These are phyloP conservation scores for Phialemonium atrogriseum DNA, from an alignment of 2,329 filamentous ascomycete species.

Conservation along the genomic window DNA sequence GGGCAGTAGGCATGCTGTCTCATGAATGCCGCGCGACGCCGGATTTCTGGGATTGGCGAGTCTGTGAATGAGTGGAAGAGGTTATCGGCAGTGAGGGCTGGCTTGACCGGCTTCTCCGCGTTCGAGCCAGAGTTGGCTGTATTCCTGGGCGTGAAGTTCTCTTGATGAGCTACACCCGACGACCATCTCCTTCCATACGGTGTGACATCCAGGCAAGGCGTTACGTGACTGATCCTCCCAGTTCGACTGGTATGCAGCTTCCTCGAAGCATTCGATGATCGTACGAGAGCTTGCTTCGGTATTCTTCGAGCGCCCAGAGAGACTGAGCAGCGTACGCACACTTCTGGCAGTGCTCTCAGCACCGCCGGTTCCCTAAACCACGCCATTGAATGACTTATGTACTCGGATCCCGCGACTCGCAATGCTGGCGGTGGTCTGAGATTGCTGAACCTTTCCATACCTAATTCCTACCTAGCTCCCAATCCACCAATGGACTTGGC, in stretches of 20 bases:
- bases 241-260: background rate
- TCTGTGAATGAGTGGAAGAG: slow-evolving; percentile 89
- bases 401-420: too few species aligned
- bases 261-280: background rate
- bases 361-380: slow-evolving; percentile 26
- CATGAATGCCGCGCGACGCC: slow-evolving; percentile 82
- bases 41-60: slow-evolving; percentile 83
- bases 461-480: too few species aligned
- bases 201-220: too few species aligned
- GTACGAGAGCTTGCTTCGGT: background rate
- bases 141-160: background rate
- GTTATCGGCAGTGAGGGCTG: slow-evolving; percentile 59
- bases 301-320: slow-evolving; percentile 14
- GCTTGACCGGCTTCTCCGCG: slow-evolving; percentile 14
- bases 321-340: slow-evolving; percentile 32
- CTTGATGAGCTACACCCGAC: background rate
- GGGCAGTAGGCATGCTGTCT: slow-evolving; percentile 90
- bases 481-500: too few species aligned
- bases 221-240: too few species aligned
- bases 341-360: slow-evolving; percentile 27
- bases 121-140: background rate
- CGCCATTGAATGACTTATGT: slow-evolving; percentile 11
- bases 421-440: too few species aligned
- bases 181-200: slow-evolving; percentile 2
- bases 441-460: too few species aligned